Percentiles rank a stretch among this genome's conserved stretches.
Evolutionary conservation across 2,329 filamentous ascomycete species (phyloP).

Genomic region (Didymella lethalis): DNA sequence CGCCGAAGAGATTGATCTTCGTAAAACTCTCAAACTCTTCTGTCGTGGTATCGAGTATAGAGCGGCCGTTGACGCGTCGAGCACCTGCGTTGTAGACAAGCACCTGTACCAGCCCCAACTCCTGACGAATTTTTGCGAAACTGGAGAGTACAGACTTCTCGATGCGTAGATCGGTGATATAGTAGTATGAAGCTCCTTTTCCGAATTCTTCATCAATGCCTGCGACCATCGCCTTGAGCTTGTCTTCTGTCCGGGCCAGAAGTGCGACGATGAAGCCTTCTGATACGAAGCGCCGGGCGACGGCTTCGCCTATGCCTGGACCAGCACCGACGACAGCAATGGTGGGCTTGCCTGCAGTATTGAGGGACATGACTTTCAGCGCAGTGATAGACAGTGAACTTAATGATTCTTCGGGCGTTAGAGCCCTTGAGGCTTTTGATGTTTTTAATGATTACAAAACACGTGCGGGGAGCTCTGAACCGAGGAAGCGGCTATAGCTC

Average conservation of each 20-base stretch:
- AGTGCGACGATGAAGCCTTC: slow-evolving; percentile 33
- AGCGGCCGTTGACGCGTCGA: slow-evolving; percentile 30
- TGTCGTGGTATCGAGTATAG: slow-evolving; percentile 28
- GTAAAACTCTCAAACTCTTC: slow-evolving; percentile 34
- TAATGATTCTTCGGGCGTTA: too few species aligned
- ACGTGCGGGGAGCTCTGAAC: not conserved
- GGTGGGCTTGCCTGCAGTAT: slow-evolving; percentile 25
- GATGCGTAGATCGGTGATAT: not conserved
- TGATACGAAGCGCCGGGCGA: slow-evolving; percentile 30
- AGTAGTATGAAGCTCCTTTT: not conserved
- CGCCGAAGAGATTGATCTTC: slow-evolving; percentile 33
- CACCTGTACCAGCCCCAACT: slow-evolving; percentile 28
- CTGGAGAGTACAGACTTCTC: slow-evolving; percentile 1
- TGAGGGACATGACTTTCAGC: slow-evolving; percentile 3
- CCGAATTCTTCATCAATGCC: slow-evolving; percentile 5
- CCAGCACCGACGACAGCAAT: slow-evolving; percentile 35
- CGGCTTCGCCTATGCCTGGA: slow-evolving; percentile 36
- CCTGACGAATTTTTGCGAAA: slow-evolving; percentile 20
- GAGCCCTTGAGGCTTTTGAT: not conserved
- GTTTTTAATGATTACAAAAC: not conserved
- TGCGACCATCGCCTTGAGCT: slow-evolving; percentile 28
- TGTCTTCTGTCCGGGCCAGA: slow-evolving; percentile 34
- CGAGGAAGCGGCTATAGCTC: not conserved
- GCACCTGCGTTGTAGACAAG: slow-evolving; percentile 34
- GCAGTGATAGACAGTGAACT: not conserved